Base-by-base conservation (phyloP, 805 yeast species). In the Saturnispora gosingensis region DNA sequence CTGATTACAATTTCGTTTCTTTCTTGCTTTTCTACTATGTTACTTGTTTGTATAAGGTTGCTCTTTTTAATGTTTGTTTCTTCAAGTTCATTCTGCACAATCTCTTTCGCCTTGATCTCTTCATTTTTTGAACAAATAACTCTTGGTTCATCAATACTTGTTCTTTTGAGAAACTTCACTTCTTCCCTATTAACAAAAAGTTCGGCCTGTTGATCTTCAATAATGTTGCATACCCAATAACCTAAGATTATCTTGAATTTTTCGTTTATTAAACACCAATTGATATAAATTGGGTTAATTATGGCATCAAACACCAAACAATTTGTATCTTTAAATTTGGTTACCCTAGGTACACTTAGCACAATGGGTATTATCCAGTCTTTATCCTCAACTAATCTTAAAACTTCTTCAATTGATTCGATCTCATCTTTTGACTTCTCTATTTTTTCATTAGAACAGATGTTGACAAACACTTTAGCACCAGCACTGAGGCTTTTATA, bases 191-290 rank as follows among this genome's bases (percentile, higher is more conserved):
- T 85, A 16, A 89, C 70, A 4, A 69, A 65, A 2, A 53, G 58
- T 2, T 58, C 59, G 7, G 52, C 42, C 38, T 58, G 55, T 16
- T 38, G 22, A 42, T 59, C 62, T 62, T 88, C 96, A 3, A 86
- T 80, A 10, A 89, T 77, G 61, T 88, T 95, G 40, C 88, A 64
- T 59, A 95, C 83, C 85, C 96, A 88, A 62, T 88, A 96, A 6
- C 85, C 76, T 46, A 87, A 63, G 13, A 88, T 82, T 45, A 80
- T 73, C 53, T 80, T 72, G 51, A 88, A 71, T 48, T 85, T 85
- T 1, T 68, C 57, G 56, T 82, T 83, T 40, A 74, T 58, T 43
- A 76, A 71, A 32, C 82, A 74, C 83, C 90, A 82, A 43, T 70
- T 68, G 68, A 82, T 74, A 46, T 89, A 80, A 35, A 67, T 68